These are phyloP conservation scores for Thelonectria olida DNA, from an alignment of 2,329 filamentous ascomycete genomes.

Conservation along the genomic window DNA sequence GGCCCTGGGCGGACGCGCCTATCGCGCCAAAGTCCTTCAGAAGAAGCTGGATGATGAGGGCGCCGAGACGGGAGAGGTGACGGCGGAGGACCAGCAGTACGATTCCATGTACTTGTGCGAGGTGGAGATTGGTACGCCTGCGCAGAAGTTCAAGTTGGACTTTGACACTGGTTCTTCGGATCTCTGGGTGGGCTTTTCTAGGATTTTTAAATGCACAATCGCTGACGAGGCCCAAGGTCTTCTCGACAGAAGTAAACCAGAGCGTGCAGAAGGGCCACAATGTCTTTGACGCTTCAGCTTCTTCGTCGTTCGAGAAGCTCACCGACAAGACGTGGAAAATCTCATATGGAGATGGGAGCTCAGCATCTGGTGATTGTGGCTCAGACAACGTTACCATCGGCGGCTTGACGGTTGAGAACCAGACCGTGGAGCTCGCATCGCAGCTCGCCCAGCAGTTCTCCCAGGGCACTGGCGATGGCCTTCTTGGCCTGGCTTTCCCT, in stretches of 20 bases:
- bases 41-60: slow-evolving; percentile 10
- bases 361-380: slow-evolving; percentile 5
- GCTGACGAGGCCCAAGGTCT: slow-evolving; percentile 5
- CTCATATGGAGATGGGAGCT: slow-evolving; percentile 3
- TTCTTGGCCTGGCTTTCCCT: slow-evolving; percentile 12
- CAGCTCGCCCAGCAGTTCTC: slow-evolving; percentile 7
- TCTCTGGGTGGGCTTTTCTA: slow-evolving; percentile 8
- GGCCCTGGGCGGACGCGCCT: slow-evolving; percentile 3
- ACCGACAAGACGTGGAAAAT: slow-evolving; percentile 2
- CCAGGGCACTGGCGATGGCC: slow-evolving; percentile 7
- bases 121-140: slow-evolving; percentile 4
- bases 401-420: slow-evolving; percentile 5
- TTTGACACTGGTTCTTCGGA: slow-evolving; percentile 14
- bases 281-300: slow-evolving; percentile 7
- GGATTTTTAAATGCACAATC: not conserved
- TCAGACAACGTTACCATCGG: slow-evolving; percentile 5
- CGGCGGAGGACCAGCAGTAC: slow-evolving; percentile 12
- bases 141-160: slow-evolving; percentile 4
- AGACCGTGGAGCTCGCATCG: slow-evolving; percentile 8
- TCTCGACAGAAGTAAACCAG: slow-evolving; percentile 10
- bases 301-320: slow-evolving; percentile 4
- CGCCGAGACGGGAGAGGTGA: slow-evolving; percentile 3
- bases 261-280: slow-evolving; percentile 7
- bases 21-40: not conserved
- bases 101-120: slow-evolving; percentile 11